A percentile compares a stretch with the other conserved stretches of the same genome.
Conservation (phyloP, 345 rosid genomes). For the Brassica rapa region DNA sequence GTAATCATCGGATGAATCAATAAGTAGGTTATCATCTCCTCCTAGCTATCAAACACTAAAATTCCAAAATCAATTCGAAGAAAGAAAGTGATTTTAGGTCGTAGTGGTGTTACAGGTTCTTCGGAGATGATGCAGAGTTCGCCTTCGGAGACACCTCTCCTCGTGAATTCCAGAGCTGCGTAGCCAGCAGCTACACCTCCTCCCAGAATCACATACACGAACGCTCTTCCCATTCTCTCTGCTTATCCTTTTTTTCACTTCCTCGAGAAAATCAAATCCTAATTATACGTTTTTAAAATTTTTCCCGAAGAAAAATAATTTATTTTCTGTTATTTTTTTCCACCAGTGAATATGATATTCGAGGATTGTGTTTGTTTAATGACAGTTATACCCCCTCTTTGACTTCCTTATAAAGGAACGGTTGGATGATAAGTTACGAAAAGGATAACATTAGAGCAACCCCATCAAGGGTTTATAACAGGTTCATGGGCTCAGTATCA, state of each 20-base stretch:
- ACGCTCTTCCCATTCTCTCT: constrained; percentile 83
- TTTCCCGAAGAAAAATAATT: neutral
- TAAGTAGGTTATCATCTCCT: neutral
- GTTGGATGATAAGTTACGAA: neutral
- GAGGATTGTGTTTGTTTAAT: too few relatives aligned
- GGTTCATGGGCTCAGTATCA: too few relatives aligned
- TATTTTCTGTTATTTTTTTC: neutral
- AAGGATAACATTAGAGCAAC: neutral
- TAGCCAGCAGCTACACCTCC: constrained; percentile 98
- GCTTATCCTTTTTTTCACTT: neutral
- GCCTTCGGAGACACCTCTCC: constrained; percentile 71
- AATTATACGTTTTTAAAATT: neutral
- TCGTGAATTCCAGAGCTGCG: constrained; percentile 93
- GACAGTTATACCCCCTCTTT: constrained; percentile 6
- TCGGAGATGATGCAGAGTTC: constrained; percentile 94
- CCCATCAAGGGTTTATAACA: too few relatives aligned
- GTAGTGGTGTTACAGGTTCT: constrained; percentile 61
- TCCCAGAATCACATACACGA: constrained; percentile 88
- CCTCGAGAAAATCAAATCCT: constrained; percentile 11
- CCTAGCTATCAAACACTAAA: neutral
- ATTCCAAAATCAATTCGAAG: neutral
- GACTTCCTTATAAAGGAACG: neutral
- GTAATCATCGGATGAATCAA: neutral
- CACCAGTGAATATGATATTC: too few relatives aligned
- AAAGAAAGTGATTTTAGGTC: neutral